Evolutionary conservation across 129 eudicot genomes (phyloP).

Genomic region (Ambrosia artemisiifolia): DNA sequence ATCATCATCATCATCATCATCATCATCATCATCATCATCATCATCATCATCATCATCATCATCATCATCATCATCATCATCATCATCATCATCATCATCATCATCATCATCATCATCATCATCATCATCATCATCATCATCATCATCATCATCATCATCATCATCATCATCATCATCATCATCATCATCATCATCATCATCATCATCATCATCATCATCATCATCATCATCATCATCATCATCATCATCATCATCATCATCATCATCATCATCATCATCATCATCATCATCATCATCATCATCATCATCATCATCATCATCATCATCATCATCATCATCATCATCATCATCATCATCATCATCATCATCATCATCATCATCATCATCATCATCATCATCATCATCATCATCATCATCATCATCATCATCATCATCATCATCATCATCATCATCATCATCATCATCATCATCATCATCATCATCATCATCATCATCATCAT

Average conservation of each 20-base stretch:
- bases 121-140: not conserved
- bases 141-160: constrained; percentile 12
- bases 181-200: not conserved
- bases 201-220: not conserved
- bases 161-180: not conserved
- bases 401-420: constrained; percentile 5
- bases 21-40: not conserved
- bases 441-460: constrained; percentile 6
- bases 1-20: not conserved
- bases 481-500: not conserved
- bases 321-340: not conserved
- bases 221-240: not conserved
- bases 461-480: not conserved
- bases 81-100: not conserved
- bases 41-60: constrained; percentile 10
- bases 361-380: not conserved
- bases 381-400: not conserved
- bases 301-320: constrained; percentile 1
- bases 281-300: not conserved
- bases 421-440: not conserved
- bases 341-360: constrained; percentile 6
- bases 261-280: not conserved
- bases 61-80: not conserved
- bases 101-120: not conserved
- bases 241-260: constrained; percentile 4